Evolutionary conservation across 345 rosid species (phyloP), one percentile per base, ranked within the genome.

Genomic region (Mallotus nudiflorus): DNA sequence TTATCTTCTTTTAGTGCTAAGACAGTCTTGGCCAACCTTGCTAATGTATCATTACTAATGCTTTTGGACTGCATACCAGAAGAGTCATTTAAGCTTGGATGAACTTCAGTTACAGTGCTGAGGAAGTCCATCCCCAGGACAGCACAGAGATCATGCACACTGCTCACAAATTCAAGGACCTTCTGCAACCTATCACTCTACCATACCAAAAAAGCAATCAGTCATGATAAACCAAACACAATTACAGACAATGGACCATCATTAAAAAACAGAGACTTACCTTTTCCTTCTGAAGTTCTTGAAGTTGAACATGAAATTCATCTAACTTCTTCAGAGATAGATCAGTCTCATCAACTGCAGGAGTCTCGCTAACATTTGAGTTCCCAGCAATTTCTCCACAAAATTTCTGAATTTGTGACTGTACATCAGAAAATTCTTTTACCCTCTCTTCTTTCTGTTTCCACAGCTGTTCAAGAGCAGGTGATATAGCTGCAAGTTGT

Each of bases 211-310:
- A 19, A 69, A 63, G 44, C 51, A 80, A 60, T 66, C 55, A 78
- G 60, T 35, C 16, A 22, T 46, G n/a, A 68, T 22, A 12, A 50
- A 53, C 24, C 45, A 10, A 28, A 62, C 45, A 15, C 12, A 69
- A 45, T 58, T 15, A 56, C 48, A 62, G 45, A 33, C 22, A 76
- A 14, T 40, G 6, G 54, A 24, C n/a, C 53, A 29, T 62, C 9
- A 24, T 22, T 20, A 22, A 46, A 22, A 46, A 51, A 18, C 7
- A 49, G 13, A 60, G 28, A 0, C 27, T 69, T 77, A 90, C 99
- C 96, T 92, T 95, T 82, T 95, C 99, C 71, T 86, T 90, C 68
- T 95, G 91, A 60, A 92, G 98, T 79, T 92, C 97, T 78, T 83
- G 96, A 79, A 95, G 92, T 58, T 82, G 88, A 45, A 77, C 81